Evolutionary conservation across 2,329 filamentous ascomycete species (phyloP).

Genomic region (Pseudogymnoascus pannorum): DNA sequence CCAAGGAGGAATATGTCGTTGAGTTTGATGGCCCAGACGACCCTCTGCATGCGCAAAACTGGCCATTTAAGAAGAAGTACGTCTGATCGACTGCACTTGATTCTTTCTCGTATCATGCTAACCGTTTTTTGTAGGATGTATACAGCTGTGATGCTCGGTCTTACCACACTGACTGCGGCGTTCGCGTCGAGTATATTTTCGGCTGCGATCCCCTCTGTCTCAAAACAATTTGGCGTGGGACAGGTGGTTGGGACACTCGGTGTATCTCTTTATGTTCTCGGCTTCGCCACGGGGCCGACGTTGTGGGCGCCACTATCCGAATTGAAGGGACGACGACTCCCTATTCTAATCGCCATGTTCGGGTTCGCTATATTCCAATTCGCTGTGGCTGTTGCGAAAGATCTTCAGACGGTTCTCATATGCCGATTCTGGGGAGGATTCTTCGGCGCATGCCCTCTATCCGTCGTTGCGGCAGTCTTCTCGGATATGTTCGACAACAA

Average conservation of each 20-base stretch:
- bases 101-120: slow-evolving; percentile 24
- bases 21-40: slow-evolving; percentile 81
- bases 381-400: slow-evolving; percentile 56
- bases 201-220: slow-evolving; percentile 51
- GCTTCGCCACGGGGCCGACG: slow-evolving; percentile 63
- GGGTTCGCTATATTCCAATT: slow-evolving; percentile 64
- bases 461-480: slow-evolving; percentile 64
- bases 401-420: slow-evolving; percentile 61
- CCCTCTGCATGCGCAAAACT: slow-evolving; percentile 81
- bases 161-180: slow-evolving; percentile 62
- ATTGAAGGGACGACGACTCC: slow-evolving; percentile 58
- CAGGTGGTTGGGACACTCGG: slow-evolving; percentile 56
- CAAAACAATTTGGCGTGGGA: slow-evolving; percentile 52
- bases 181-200: slow-evolving; percentile 75
- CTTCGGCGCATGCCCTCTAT: slow-evolving; percentile 61
- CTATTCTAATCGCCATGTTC: slow-evolving; percentile 54
- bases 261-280: slow-evolving; percentile 62
- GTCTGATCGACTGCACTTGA: slow-evolving; percentile 37
- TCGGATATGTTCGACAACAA: slow-evolving; percentile 64
- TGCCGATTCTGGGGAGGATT: slow-evolving; percentile 69
- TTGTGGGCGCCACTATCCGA: slow-evolving; percentile 70
- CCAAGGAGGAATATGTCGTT: slow-evolving; percentile 70
- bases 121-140: slow-evolving; percentile 38
- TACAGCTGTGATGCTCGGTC: slow-evolving; percentile 62
- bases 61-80: slow-evolving; percentile 71